Evolutionary conservation across 108 stramenopile species (phyloP), one percentile per base, ranked within the genome.

Genomic region (Skeletonema costatum): DNA sequence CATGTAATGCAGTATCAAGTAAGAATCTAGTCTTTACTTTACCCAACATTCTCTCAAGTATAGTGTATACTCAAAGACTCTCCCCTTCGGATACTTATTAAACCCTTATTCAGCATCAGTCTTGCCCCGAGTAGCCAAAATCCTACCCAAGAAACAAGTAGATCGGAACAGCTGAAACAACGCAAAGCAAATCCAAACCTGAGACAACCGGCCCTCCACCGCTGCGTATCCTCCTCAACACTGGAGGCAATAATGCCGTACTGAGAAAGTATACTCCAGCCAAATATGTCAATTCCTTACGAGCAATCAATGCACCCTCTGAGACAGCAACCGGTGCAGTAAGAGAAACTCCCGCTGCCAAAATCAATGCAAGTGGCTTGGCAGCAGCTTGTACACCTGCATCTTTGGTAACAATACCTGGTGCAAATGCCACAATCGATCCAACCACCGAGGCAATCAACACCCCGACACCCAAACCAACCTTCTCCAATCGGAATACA

Each of bases 261-360:
- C 88, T 93, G 3, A 87, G 39, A 50, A 95, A 51, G 81, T 95
- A 95, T 2, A 95, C 88, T 0, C 76, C 72, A 1, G 92, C 90
- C 64, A 95, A 71, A 66, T 80, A 95, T 48, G 68, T 72, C 66
- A 95, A 76, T 59, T 95, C 89, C 61, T 90, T 86, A 33, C 86
- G 51, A 25, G 94, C 94, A 77, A 95, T 81, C 65, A 95, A 73
- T 32, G 91, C 66, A 46, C 94, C 94, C 66, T 95, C 94, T 16
- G 90, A 87, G 5, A 95, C 94, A 7, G 94, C 94, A n/a, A 93
- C 92, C 0, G 94, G 94, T 9, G 92, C 94, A 9, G 92, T 90
- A 50, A 93, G 48, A 39, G 92, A 88, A 12, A 84, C 89, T 41
- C 91, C 94, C 1, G 85, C 77, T 61, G 83, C 89, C 59, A 95